Evolutionary conservation across 164 flowering plant species (phyloP), one percentile per base, ranked within the genome.

Genomic region (Sextonia rubra): DNA sequence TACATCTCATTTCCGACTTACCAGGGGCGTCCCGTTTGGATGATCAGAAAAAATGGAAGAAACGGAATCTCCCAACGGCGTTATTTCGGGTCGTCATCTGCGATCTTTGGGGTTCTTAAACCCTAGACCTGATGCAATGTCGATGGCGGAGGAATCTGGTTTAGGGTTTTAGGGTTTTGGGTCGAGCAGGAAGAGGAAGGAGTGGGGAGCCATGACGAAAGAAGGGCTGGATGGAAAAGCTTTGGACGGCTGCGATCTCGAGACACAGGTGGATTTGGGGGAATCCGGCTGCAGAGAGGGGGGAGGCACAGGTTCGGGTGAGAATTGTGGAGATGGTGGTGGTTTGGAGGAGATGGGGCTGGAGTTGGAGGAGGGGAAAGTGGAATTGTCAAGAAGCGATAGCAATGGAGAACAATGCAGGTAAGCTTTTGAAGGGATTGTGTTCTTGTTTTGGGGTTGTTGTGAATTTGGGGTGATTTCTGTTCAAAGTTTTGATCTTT

Each of bases 351-450:
- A 56, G 49, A 60, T 76, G 4, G 75, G n/a, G n/a, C n/a, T n/a
- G n/a, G n/a, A n/a, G n/a, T n/a, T n/a, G n/a, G 85, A 56, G 47
- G 70, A 64, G 71, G 73, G 69, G 61, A 62, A 72, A 47, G 49
- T 72, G 17, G 26, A n/a, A 27, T 76, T 67, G 78, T 78, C 87
- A 12, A 82, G 89, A 71, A 77, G 68, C 65, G 73, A 80, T 12
- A 85, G 86, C 71, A 76, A 76, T 76, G 77, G 79, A 26, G 89
- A 88, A 27, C 83, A 87, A 72, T 90, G 94, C 90, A 87, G 91
- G 93, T 89, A 67, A 22, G 3, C 20, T 27, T 72, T 2, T 29
- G 14, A 27, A 25, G 27, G 0, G 27, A 18, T 29, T 14, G 24
- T 61, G 12, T 37, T 66, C 2, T 44, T 32, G 3, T 20, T 66